Percentiles rank a stretch among this genome's conserved stretches.
Conservation (phyloP, 192 early-diverging fungal species). For the Linnemannia zychae region DNA sequence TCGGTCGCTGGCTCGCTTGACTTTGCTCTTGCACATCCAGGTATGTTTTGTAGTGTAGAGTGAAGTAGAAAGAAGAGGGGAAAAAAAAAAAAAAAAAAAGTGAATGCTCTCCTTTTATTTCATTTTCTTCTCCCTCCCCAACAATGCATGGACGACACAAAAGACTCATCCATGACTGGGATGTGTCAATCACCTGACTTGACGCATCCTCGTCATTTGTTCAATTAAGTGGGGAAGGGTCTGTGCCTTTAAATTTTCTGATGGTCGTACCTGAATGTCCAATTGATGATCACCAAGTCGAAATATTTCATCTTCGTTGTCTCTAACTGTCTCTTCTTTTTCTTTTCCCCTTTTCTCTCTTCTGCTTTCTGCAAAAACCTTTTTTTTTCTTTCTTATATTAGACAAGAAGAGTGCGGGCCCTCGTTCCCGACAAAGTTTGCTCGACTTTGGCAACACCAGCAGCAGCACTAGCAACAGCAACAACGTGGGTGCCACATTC, state of each 20-base stretch:
- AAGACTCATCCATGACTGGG: constrained; percentile 23
- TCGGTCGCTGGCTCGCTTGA: constrained; percentile 41
- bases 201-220: constrained; percentile 38
- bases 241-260: neutral
- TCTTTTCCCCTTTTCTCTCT: neutral
- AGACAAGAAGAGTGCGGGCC: constrained; percentile 36
- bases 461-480: neutral
- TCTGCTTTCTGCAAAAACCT: neutral
- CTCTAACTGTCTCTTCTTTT: neutral
- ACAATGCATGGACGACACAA: neutral
- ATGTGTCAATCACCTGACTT: constrained; percentile 30
- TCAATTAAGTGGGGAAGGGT: neutral
- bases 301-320: neutral
- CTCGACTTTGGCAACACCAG: constrained; percentile 22
- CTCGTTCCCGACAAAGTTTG: constrained; percentile 36
- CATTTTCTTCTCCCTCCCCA: neutral
- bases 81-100: neutral
- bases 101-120: neutral
- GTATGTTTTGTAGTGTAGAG: constrained; percentile 3
- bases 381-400: neutral
- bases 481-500: constrained; percentile 31
- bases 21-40: constrained; percentile 29
- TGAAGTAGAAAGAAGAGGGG: neutral
- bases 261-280: neutral
- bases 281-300: neutral